Percentiles rank a stretch among this genome's conserved stretches.
phyloP scores from a whole-genome alignment of 106 monocot species.

The Acorus calamus region DNA sequence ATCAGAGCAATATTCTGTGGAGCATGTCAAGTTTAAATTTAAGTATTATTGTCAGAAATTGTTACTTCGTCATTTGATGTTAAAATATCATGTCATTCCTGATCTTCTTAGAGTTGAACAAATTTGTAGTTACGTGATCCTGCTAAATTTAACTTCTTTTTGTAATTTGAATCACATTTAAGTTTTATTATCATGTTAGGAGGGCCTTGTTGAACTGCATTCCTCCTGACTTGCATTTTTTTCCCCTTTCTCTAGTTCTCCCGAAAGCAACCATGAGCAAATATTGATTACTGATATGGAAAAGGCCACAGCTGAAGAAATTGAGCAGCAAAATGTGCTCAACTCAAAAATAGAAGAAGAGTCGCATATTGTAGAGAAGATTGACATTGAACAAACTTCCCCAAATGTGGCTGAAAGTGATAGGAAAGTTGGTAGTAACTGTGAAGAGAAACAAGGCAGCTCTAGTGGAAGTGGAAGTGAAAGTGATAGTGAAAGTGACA shows the following conservation, averaged over 20 bases:
- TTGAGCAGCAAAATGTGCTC: conserved; percentile 24
- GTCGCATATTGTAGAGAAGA: conserved; percentile 36
- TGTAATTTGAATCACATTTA: background rate
- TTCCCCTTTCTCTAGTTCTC: conserved; percentile 29
- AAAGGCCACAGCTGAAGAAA: conserved; percentile 18
- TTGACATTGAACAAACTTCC: conserved; percentile 24
- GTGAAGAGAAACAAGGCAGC: conserved; percentile 32
- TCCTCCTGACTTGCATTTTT: background rate
- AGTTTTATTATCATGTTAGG: background rate
- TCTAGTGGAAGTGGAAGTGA: conserved; percentile 89
- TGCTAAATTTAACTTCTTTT: no score
- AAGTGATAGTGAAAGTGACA: conserved; percentile 64
- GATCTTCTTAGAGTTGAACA: no score
- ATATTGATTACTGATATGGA: conserved; percentile 12
- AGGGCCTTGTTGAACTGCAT: background rate
- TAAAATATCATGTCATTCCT: no score
- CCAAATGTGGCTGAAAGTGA: conserved; percentile 26
- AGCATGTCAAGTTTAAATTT: no score
- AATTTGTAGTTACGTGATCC: no score
- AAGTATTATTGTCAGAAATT: no score
- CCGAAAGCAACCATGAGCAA: conserved; percentile 22
- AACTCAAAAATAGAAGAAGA: conserved; percentile 27
- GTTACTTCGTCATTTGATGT: no score
- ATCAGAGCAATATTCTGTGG: no score
- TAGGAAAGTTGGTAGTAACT: conserved; percentile 26